These are phyloP conservation scores for Clonostachys sp. DNA, from an alignment of 2,329 filamentous ascomycete species.

Conservation along the genomic window DNA sequence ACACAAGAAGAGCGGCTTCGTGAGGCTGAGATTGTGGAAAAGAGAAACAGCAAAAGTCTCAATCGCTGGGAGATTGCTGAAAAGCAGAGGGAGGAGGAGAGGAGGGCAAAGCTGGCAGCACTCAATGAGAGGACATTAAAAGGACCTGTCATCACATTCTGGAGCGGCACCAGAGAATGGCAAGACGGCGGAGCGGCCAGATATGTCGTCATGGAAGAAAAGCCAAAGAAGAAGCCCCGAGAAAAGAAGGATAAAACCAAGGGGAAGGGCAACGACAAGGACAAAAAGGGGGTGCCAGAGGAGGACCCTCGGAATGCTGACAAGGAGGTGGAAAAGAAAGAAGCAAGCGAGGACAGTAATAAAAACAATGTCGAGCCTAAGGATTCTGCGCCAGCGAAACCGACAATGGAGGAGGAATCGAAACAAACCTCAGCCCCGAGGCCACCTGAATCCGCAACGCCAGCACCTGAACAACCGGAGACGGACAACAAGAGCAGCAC, in stretches of 20 bases:
- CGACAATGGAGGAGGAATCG: too few relatives aligned
- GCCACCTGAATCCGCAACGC: too few relatives aligned
- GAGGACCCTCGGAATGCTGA: too few relatives aligned
- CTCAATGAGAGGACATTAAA: conserved; percentile 82
- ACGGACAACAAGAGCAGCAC: too few relatives aligned
- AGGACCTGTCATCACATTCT: conserved; percentile 85
- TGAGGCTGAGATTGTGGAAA: conserved; percentile 79
- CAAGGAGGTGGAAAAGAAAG: too few relatives aligned
- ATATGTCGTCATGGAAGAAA: conserved; percentile 52
- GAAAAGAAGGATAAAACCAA: conserved; percentile 24
- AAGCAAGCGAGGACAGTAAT: background rate
- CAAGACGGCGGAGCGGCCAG: conserved; percentile 49
- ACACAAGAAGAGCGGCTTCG: conserved; percentile 82
- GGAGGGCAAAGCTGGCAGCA: conserved; percentile 78
- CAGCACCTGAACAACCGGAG: too few relatives aligned
- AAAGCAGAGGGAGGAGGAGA: conserved; percentile 79
- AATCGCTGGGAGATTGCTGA: conserved; percentile 94
- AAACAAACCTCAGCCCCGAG: too few relatives aligned
- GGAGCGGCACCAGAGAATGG: conserved; percentile 88
- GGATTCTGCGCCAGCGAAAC: background rate
- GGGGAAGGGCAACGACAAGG: background rate
- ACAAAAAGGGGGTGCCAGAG: background rate
- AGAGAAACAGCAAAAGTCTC: conserved; percentile 81
- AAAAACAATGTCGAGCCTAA: background rate
- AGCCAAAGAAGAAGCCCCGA: conserved; percentile 53